phyloP scores from a whole-genome alignment of 306 rosid genomes.

The Vicia villosa region DNA sequence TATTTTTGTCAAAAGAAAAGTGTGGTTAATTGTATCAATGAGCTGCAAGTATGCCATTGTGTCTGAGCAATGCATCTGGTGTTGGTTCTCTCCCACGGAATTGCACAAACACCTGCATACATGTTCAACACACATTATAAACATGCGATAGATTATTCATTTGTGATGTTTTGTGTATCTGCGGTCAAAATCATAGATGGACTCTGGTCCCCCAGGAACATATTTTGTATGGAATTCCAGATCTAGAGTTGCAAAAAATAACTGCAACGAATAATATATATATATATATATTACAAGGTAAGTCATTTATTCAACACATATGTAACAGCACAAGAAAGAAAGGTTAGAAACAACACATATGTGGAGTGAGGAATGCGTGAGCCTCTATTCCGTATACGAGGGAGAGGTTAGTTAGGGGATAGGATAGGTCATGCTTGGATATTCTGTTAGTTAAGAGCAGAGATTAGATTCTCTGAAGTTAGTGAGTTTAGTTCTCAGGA shows the following conservation, averaged over 20 bases:
- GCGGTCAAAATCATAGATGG: slow-evolving; percentile 77
- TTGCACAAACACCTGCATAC: slow-evolving; percentile 76
- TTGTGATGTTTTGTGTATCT: slow-evolving; percentile 24
- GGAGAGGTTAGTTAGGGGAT: too few species aligned
- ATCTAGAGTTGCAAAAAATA: slow-evolving; percentile 79
- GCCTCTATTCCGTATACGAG: too few species aligned
- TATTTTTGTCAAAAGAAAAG: background rate
- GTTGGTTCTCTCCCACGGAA: slow-evolving; percentile 96
- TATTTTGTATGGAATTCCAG: slow-evolving; percentile 84
- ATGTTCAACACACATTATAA: background rate
- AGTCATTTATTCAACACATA: background rate
- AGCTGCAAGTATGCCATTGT: slow-evolving; percentile 71
- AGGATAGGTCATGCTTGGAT: background rate
- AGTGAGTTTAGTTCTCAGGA: background rate
- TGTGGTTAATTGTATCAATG: slow-evolving; percentile 28
- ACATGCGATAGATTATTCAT: background rate
- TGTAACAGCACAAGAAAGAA: too few species aligned
- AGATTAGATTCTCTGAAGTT: background rate
- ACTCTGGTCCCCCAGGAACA: slow-evolving; percentile 73
- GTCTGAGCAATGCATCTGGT: slow-evolving; percentile 93
- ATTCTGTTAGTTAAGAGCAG: background rate
- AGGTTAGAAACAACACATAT: too few species aligned
- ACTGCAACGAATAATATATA: too few species aligned
- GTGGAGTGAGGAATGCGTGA: too few species aligned
- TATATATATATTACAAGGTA: slow-evolving; percentile 26